Conservation (phyloP, 371 early-diverging fungal species). For the Apophysomyces variabilis region DNA sequence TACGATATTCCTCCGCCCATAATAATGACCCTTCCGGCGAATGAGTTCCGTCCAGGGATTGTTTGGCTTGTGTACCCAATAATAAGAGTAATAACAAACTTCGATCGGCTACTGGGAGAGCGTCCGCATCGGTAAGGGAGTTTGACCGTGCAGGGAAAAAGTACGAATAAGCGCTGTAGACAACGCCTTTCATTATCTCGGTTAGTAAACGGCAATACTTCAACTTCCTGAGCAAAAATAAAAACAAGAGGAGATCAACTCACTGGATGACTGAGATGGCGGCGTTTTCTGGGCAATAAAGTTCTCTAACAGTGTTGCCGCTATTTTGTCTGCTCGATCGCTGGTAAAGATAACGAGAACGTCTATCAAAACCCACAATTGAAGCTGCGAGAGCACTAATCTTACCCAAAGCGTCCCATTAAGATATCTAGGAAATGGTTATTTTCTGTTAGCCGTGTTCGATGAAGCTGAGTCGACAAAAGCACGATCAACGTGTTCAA, state of each 20-base stretch:
- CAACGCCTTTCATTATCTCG: slow-evolving; percentile 43
- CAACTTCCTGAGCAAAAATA: neutral
- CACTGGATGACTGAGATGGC: slow-evolving; percentile 62
- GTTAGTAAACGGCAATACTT: neutral
- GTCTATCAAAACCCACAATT: neutral
- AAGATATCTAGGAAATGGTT: slow-evolving; percentile 71
- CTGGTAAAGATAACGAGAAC: slow-evolving; percentile 20
- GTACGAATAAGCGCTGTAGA: slow-evolving; percentile 75
- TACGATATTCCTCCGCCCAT: slow-evolving; percentile 48
- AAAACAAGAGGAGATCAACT: neutral
- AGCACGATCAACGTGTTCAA: slow-evolving; percentile 68
- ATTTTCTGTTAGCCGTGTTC: slow-evolving; percentile 40
- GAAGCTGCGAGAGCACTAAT: neutral
- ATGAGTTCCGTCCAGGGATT: slow-evolving; percentile 21
- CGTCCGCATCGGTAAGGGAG: slow-evolving; percentile 45
- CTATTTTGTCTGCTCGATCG: slow-evolving; percentile 61
- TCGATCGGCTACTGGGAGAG: slow-evolving; percentile 66
- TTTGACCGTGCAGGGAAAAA: slow-evolving; percentile 60
- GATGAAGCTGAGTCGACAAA: slow-evolving; percentile 70
- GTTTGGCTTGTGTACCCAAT: slow-evolving; percentile 38
- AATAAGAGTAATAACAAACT: slow-evolving; percentile 65
- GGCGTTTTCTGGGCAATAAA: slow-evolving; percentile 64
- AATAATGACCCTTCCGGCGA: slow-evolving; percentile 29
- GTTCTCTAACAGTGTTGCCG: slow-evolving; percentile 63
- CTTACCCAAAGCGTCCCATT: slow-evolving; percentile 56